Percentiles rank a stretch among this genome's conserved stretches.
phyloP scores from a whole-genome alignment of 495 filamentous ascomycete genomes.

The Emericellopsis terricola region DNA sequence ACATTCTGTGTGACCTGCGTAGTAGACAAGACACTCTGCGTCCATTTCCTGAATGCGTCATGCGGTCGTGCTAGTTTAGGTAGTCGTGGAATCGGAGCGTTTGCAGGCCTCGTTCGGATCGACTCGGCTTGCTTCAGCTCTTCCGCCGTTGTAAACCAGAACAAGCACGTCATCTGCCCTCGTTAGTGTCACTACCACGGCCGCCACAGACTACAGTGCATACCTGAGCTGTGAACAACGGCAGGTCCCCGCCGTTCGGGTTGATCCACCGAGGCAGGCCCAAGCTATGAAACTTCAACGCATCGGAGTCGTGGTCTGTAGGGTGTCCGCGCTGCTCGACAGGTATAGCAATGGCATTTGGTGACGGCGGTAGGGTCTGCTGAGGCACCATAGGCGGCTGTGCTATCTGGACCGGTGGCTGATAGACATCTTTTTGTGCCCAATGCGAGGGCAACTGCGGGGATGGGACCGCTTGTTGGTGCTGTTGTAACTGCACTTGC shows the following conservation, averaged over 20 bases:
- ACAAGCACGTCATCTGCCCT: constrained; percentile 90
- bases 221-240: constrained; percentile 72
- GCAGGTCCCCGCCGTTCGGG: constrained; percentile 48
- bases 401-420: constrained; percentile 8
- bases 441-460: constrained; percentile 7
- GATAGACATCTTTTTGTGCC: constrained; percentile 7
- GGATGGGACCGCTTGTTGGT: background rate
- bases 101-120: constrained; percentile 23
- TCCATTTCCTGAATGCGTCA: constrained; percentile 81
- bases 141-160: constrained; percentile 91
- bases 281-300: constrained; percentile 40
- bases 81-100: constrained; percentile 30
- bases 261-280: constrained; percentile 61
- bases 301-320: too few relatives aligned
- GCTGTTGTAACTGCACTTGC: too few relatives aligned
- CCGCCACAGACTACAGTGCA: constrained; percentile 5
- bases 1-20: constrained; percentile 97
- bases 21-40: constrained; percentile 72
- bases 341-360: too few relatives aligned
- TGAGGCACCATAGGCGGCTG: too few relatives aligned
- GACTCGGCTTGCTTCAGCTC: constrained; percentile 59
- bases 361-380: too few relatives aligned
- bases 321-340: too few relatives aligned
- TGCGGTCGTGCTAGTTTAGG: constrained; percentile 57
- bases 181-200: too few relatives aligned